Base-by-base conservation (phyloP, 1,139 yeast species). In the Candida frijolesensis region DNA sequence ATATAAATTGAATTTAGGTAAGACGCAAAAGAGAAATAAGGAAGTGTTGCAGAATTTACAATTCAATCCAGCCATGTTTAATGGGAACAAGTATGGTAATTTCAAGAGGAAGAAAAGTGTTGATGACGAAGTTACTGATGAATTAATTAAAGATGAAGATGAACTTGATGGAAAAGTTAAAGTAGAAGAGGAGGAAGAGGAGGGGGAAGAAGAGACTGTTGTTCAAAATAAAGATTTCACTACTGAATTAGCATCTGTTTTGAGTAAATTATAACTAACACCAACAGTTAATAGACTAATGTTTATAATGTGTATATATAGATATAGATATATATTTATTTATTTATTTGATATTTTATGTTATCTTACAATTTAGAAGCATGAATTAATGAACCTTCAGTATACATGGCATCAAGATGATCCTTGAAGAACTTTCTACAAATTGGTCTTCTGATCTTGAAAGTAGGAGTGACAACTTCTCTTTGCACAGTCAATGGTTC, bases 401-500 rank as follows among this genome's bases (percentile, higher is more conserved):
- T 10, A 60, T 87, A 87, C 70, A 87, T 68, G 11, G 59, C 63
- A 7, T 76, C 75, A 51, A 86, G 68, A 12, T 68, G 70, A 1
- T 64, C 58, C 49, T 69, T 71, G 65, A 83, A 87, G 57, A 70
- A 69, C 48, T 63, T 62, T 8, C 67, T 56, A 9, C 74, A 76
- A 16, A 67, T 53, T 1, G 62, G 67, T 42, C 76, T 54, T 54
- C 70, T 68, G 50, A 72, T 58, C 56, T 72, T 72, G 56, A 68
- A 64, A 0, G 77, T 72, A 2, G 78, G 77, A 0, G 78, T 72
- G 12, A 72, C 71, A n/a, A 72, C 72, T 44, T 69, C 66, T 14
- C 70, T 56, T 52, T 70, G 76, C 22, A 72, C 63, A 11, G 71
- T 71, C 51, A 72, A 64, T 6, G 76, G 75, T 48, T 72, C 68